Percentiles rank a stretch among this genome's conserved stretches.
These are phyloP conservation scores for Pythium chondricola DNA, from an alignment of 352 stramenopile genomes.

Conservation along the genomic window DNA sequence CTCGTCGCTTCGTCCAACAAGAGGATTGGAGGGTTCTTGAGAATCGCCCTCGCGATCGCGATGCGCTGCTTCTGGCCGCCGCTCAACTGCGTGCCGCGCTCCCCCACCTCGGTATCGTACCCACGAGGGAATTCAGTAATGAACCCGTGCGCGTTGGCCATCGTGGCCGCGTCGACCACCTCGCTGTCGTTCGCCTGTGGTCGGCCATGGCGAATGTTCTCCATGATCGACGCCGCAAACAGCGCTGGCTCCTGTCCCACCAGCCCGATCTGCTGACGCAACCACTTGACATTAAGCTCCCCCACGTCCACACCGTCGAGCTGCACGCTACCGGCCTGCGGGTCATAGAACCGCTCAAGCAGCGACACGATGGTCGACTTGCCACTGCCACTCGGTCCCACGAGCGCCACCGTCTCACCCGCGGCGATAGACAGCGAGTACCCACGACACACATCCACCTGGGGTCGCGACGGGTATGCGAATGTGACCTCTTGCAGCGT, in stretches of 20 bases:
- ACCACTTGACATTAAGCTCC: constrained; percentile 44
- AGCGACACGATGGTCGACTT: constrained; percentile 46
- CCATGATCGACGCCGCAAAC: constrained; percentile 71
- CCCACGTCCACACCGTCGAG: constrained; percentile 42
- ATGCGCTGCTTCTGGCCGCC: constrained; percentile 93
- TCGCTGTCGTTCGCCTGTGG: constrained; percentile 59
- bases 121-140: constrained; percentile 86
- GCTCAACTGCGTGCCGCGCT: constrained; percentile 80
- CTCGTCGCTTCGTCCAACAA: constrained; percentile 89
- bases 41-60: constrained; percentile 88
- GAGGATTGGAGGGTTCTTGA: constrained; percentile 86
- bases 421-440: constrained; percentile 31
- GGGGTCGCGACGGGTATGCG: constrained; percentile 24
- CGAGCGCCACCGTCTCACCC: constrained; percentile 36
- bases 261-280: constrained; percentile 64
- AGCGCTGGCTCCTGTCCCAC: constrained; percentile 90
- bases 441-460: constrained; percentile 24
- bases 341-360: constrained; percentile 44
- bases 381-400: constrained; percentile 37
- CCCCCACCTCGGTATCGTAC: constrained; percentile 86
- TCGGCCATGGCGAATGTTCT: constrained; percentile 76
- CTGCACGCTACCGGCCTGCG: constrained; percentile 17
- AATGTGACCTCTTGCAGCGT: constrained; percentile 66
- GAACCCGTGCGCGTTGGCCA: constrained; percentile 90
- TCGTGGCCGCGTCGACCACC: constrained; percentile 53